Percentiles rank a stretch among this genome's conserved stretches.
These are phyloP conservation scores for Solanum lycopersicoides DNA, from an alignment of 257 asterid genomes.

Conservation along the genomic window DNA sequence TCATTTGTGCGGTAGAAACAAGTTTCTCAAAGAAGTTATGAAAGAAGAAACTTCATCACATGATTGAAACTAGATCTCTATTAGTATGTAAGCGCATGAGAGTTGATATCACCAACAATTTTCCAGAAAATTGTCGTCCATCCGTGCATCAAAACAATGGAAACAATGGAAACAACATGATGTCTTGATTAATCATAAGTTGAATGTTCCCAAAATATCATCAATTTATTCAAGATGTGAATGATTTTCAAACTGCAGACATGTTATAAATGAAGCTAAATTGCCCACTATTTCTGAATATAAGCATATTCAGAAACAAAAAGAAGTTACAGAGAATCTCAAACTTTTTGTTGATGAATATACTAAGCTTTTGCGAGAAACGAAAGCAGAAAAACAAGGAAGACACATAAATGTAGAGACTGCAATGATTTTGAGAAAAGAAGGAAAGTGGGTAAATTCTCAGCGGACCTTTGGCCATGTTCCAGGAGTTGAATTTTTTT, in stretches of 20 bases:
- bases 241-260: not conserved
- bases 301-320: not conserved
- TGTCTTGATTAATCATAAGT: too few species aligned
- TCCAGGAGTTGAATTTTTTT: too few species aligned
- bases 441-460: too few species aligned
- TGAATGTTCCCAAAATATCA: not conserved
- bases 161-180: too few species aligned
- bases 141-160: not conserved
- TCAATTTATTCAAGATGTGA: not conserved
- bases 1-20: not conserved
- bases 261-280: too few species aligned
- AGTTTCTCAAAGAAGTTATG: not conserved
- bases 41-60: not conserved
- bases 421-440: too few species aligned
- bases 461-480: too few species aligned
- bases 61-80: not conserved
- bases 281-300: not conserved
- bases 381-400: not conserved
- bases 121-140: not conserved
- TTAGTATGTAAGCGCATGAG: not conserved
- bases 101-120: not conserved
- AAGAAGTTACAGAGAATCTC: not conserved
- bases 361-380: not conserved
- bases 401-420: not conserved
- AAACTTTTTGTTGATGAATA: conserved; percentile 4